phyloP scores from a whole-genome alignment of 2,329 filamentous ascomycete species.

The Gaeumannomyces tritici region DNA sequence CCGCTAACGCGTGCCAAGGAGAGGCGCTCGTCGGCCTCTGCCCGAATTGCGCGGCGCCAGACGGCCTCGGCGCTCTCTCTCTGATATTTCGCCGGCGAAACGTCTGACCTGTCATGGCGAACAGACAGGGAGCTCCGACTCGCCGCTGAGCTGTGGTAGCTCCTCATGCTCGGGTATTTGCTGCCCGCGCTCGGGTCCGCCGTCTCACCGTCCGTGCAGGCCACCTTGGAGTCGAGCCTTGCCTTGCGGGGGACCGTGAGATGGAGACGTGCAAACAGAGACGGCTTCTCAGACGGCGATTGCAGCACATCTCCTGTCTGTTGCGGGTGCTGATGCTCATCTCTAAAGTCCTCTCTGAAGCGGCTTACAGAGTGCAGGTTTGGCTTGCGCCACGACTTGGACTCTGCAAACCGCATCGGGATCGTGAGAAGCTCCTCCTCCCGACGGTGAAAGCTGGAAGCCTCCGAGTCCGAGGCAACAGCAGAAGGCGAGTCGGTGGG shows the following conservation, averaged over 20 bases:
- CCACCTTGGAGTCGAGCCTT: slow-evolving; percentile 13
- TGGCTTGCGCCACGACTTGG: slow-evolving; percentile 18
- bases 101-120: neutral
- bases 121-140: neutral
- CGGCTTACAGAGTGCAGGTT: slow-evolving; percentile 22
- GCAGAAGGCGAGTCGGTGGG: slow-evolving; percentile 10
- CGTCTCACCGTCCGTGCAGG: slow-evolving; percentile 7
- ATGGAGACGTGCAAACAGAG: slow-evolving; percentile 26
- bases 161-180: neutral
- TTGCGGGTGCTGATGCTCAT: slow-evolving; percentile 7
- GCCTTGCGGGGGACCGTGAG: slow-evolving; percentile 21
- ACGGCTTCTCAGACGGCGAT: slow-evolving; percentile 12
- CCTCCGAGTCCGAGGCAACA: slow-evolving; percentile 19
- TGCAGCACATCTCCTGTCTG: neutral
- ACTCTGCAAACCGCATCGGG: slow-evolving; percentile 29
- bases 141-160: neutral
- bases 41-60: slow-evolving; percentile 10
- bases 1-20: neutral
- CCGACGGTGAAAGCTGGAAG: slow-evolving; percentile 25
- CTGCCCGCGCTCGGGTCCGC: neutral
- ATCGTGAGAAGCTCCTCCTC: slow-evolving; percentile 28
- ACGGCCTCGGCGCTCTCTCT: slow-evolving; percentile 4
- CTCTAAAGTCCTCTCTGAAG: slow-evolving; percentile 30
- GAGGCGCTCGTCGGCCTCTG: slow-evolving; percentile 7
- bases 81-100: neutral